A percentile compares a stretch with the other conserved stretches of the same genome.
These are phyloP conservation scores for Lachancea sp. DNA, from an alignment of 805 yeast genomes.

Conservation along the genomic window DNA sequence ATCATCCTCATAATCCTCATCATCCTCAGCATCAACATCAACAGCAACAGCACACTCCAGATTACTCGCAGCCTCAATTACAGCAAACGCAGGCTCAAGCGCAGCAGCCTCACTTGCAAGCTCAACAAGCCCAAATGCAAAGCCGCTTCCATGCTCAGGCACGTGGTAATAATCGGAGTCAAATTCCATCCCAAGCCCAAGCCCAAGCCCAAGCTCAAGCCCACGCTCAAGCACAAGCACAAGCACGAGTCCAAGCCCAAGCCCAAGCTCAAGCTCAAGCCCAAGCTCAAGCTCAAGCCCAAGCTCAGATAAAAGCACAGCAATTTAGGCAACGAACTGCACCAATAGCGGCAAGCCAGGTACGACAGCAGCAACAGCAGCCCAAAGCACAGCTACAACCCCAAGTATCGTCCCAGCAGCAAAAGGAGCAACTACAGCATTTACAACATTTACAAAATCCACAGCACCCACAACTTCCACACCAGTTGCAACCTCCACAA, in stretches of 20 bases:
- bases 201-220: constrained; percentile 9
- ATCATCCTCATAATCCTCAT: constrained; percentile 4
- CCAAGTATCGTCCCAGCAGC: constrained; percentile 2
- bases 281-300: constrained; percentile 1
- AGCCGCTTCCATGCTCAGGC: constrained; percentile 7
- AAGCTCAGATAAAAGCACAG: constrained; percentile 5
- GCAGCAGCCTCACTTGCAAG: constrained; percentile 4
- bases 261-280: constrained; percentile 7
- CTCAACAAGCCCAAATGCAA: constrained; percentile 2
- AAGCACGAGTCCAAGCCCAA: constrained; percentile 6
- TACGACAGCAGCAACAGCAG: constrained; percentile 16
- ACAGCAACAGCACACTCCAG: constrained; percentile 11
- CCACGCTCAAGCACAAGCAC: constrained; percentile 8
- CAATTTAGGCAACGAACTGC: constrained; percentile 4
- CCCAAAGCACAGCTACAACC: constrained; percentile 22
- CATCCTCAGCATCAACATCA: constrained; percentile 6
- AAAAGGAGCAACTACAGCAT: constrained; percentile 7
- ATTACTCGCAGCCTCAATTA: constrained; percentile 15
- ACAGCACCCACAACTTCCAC: constrained; percentile 36
- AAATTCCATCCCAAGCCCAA: constrained; percentile 5
- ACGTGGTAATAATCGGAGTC: constrained; percentile 2
- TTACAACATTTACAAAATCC: constrained; percentile 33
- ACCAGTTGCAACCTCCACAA: constrained; percentile 31
- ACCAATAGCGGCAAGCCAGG: neutral
- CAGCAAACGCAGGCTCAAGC: constrained; percentile 13